Base-by-base conservation (phyloP, 148 eudicot genomes). In the Euryodendron excelsum region DNA sequence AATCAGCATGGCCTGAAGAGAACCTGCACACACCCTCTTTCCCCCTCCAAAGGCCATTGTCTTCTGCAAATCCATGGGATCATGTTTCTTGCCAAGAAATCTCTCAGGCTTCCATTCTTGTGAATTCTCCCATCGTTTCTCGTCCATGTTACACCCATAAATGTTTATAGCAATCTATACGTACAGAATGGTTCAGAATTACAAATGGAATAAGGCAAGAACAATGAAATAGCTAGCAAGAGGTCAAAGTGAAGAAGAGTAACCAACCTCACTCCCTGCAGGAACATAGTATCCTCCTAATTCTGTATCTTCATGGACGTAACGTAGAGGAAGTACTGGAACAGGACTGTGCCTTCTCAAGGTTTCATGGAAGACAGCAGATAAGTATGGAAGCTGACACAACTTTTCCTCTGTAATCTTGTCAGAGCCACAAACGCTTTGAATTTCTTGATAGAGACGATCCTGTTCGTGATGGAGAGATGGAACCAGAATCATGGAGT, bases 1-100 rank as follows among this genome's bases (percentile, higher is more conserved):
- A 44, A 93, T 88, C 41, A 82, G 13, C 92, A 89, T 90, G 1
- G 98, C 97, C 62, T 93, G 92, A 33, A 90, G 87, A 47, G 99
- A 81, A 56, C 99, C 99, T 0, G 99, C 91, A 76, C 99, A 96
- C 23, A 88, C 85, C 80, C 99, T 81, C 77, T 88, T 96, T 4
- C 98, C 99, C 6, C 87, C 98, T 64, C 99, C 99, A 72, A 96
- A 96, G 0, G 99, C 91, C 94, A 93, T 87, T 0, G 99, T 96
- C 82, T 91, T 91, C 82, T 82, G 85, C 77, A 96, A 72, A 62
- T 96, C 98, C 55, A 77, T 82, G 0, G 82, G 77, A 17, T 92
- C 90, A 21, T 82, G 72, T 56, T 73, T 89, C 7, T 78, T 75
- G 8, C 76, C 72, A 3, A 91, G 80, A 82, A 91, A 96, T 69